phyloP scores from a whole-genome alignment of 2,329 filamentous ascomycete species.

The Sordariomycetes sp. region DNA sequence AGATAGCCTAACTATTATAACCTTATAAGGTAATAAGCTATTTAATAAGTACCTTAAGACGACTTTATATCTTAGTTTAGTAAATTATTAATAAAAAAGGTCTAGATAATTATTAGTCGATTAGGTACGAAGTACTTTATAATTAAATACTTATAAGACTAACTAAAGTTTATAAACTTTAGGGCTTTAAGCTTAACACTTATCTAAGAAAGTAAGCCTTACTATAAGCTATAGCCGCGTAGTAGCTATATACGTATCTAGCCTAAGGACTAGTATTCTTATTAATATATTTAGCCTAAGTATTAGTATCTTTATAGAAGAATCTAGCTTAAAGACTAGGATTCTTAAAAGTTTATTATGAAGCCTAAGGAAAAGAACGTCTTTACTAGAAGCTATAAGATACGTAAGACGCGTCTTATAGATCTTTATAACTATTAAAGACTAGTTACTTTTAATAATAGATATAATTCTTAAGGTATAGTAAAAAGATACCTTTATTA shows the following conservation, averaged over 20 bases:
- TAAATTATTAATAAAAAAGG: background rate
- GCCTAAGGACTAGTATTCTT: background rate
- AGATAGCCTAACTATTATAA: background rate
- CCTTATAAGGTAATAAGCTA: background rate
- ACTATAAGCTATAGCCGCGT: no score
- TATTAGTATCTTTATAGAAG: no score
- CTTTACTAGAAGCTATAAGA: no score
- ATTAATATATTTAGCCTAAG: background rate
- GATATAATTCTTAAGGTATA: constrained; percentile 1
- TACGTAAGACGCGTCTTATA: no score
- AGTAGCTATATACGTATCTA: background rate
- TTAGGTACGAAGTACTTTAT: no score
- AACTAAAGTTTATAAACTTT: no score
- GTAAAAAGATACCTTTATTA: background rate
- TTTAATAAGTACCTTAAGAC: no score
- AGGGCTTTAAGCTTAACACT: no score
- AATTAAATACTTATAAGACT: background rate
- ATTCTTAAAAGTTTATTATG: background rate
- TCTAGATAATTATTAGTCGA: background rate
- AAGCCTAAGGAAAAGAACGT: background rate
- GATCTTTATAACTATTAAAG: no score
- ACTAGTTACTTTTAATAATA: constrained; percentile 1
- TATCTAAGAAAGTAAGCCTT: background rate
- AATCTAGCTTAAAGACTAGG: no score
- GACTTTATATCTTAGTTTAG: no score